Percentiles rank a stretch among this genome's conserved stretches.
Evolutionary conservation across 805 yeast species (phyloP).

Genomic region (Zygotorulaspora danielsina): DNA sequence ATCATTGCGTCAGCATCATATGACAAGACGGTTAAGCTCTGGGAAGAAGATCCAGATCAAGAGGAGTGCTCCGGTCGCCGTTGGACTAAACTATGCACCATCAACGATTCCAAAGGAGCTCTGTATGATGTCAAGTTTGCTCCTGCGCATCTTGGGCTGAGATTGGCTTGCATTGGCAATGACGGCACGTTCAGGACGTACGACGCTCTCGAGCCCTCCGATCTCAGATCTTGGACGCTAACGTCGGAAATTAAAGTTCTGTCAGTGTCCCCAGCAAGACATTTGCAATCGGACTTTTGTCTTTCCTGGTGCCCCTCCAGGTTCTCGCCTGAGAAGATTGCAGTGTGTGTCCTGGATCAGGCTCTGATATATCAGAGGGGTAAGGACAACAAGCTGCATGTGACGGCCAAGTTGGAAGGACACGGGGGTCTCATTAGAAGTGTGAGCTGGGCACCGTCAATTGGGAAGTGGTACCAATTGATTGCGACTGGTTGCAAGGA

Average conservation of each 20-base stretch:
- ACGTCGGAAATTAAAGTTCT: conserved; percentile 67
- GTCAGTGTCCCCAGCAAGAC: conserved; percentile 68
- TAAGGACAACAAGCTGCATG: conserved; percentile 47
- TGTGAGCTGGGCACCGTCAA: conserved; percentile 94
- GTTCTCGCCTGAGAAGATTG: conserved; percentile 73
- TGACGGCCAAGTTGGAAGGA: conserved; percentile 67
- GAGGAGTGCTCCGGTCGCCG: conserved; percentile 72
- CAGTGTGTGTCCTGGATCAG: conserved; percentile 81
- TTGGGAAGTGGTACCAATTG: conserved; percentile 84
- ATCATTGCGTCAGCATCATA: conserved; percentile 82
- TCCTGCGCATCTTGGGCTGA: conserved; percentile 75
- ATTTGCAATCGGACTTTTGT: conserved; percentile 79
- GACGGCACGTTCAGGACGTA: conserved; percentile 84
- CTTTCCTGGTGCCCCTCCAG: conserved; percentile 89
- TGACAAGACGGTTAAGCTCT: conserved; percentile 81
- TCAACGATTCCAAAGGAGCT: conserved; percentile 86
- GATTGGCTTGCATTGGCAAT: conserved; percentile 80
- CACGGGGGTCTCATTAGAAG: conserved; percentile 84
- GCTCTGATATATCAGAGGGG: conserved; percentile 69
- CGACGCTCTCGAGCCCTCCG: conserved; percentile 88
- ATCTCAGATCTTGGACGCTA: conserved; percentile 74
- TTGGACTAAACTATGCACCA: conserved; percentile 71
- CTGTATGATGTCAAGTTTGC: conserved; percentile 87
- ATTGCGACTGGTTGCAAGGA: conserved; percentile 96
- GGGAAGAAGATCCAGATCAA: conserved; percentile 87